A percentile compares a stretch with the other conserved stretches of the same genome.
These are phyloP conservation scores for Naganishia vaughanmartiniae DNA, from an alignment of 768 basidiomycete genomes.

Conservation along the genomic window DNA sequence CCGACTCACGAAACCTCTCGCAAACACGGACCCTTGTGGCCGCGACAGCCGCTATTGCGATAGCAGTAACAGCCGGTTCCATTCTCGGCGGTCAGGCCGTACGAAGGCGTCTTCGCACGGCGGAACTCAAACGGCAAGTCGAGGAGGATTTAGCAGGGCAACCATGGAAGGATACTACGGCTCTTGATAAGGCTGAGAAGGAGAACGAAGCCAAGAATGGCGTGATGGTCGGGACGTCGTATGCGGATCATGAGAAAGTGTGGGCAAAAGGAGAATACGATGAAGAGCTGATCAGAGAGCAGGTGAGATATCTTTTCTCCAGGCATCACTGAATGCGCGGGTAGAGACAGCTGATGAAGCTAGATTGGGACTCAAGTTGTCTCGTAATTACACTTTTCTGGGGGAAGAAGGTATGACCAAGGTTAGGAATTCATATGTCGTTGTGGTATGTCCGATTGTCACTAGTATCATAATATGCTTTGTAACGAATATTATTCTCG, in stretches of 20 bases:
- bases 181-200: not conserved
- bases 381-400: slow-evolving; percentile 91
- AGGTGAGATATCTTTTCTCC: slow-evolving; percentile 39
- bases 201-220: slow-evolving; percentile 9
- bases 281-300: slow-evolving; percentile 77
- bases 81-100: slow-evolving; percentile 50
- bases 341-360: not conserved
- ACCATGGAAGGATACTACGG: slow-evolving; percentile 19
- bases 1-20: not conserved
- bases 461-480: no score
- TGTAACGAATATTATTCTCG: not conserved
- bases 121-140: slow-evolving; percentile 48
- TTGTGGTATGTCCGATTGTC: slow-evolving; percentile 59
- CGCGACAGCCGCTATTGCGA: slow-evolving; percentile 43
- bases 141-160: slow-evolving; percentile 46
- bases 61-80: slow-evolving; percentile 44
- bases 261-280: slow-evolving; percentile 53
- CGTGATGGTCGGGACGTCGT: not conserved
- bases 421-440: slow-evolving; percentile 71
- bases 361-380: slow-evolving; percentile 59
- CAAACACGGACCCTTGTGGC: slow-evolving; percentile 35
- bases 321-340: not conserved
- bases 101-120: slow-evolving; percentile 47
- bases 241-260: slow-evolving; percentile 26
- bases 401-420: slow-evolving; percentile 82